Base-by-base conservation (phyloP, 352 stramenopile genomes). In the Phytopythium delawarense region DNA sequence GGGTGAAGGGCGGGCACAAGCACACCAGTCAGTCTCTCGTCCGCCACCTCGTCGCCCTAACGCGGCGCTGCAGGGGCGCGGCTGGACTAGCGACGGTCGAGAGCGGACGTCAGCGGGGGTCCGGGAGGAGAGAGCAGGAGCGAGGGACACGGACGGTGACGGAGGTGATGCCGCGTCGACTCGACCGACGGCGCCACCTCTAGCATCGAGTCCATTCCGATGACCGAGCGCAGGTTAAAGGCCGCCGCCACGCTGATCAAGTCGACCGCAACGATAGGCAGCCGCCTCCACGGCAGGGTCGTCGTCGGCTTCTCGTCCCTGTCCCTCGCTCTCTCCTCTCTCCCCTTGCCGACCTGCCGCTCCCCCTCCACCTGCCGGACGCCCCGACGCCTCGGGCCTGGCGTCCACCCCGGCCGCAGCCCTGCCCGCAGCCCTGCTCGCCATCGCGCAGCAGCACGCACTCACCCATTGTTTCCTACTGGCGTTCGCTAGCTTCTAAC, bases 391-490 rank as follows among this genome's bases (percentile, higher is more conserved):
- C 35, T 11, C 35, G 6, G 35, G 1, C 35, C 35, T 40, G 35
- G 1, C 12, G 8, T 15, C 12, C 35, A 12, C 34, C 11, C 34
- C 25, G n/a, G n/a, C n/a, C n/a, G n/a, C n/a, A n/a, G 5, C 35
- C 35, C 35, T 16, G 9, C 1, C 35, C 12, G 35, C 35, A 11
- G 35, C 35, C 35, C 35, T 15, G 12, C 28, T 16, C n/a, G 32
- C 48, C 37, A 44, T 25, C 30, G 39, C 59, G 18, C 34, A 20
- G 18, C 15, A 20, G 25, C 16, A n/a, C 44, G 23, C 21, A 53
- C 78, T 87, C 76, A 87, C 78, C 78, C 78, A 87, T 87, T 65
- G 72, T 84, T 81, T 78, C 70, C 73, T 81, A 76, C 61, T 81
- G 75, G 72, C 65, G 68, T 81, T 75, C 65, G 74, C 75, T 83